Conservation (phyloP, 106 monocot species). For the Xerophyta viscosa region DNA sequence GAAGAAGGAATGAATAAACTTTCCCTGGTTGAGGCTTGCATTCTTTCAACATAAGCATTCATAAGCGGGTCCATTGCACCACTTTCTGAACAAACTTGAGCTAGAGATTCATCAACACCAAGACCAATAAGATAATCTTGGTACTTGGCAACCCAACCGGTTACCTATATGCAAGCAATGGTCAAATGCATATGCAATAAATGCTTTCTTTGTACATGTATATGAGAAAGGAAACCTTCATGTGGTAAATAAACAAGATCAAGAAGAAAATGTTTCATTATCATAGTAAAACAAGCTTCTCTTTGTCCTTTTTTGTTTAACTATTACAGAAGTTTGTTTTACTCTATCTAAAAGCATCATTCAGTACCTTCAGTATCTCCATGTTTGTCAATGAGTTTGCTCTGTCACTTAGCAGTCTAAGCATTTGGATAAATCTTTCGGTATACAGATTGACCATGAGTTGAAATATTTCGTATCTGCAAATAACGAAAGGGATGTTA, state of each 20-base stretch:
- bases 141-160: conserved; percentile 97
- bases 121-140: conserved; percentile 89
- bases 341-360: too few relatives aligned
- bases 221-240: too few relatives aligned
- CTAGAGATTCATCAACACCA: conserved; percentile 96
- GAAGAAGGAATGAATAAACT: neutral
- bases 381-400: conserved; percentile 80
- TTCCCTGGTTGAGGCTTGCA: conserved; percentile 93
- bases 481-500: conserved; percentile 7
- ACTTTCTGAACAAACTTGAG: conserved; percentile 99
- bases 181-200: neutral
- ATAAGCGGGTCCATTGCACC: conserved; percentile 99
- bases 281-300: too few relatives aligned
- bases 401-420: conserved; percentile 88
- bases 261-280: too few relatives aligned
- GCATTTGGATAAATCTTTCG: conserved; percentile 99
- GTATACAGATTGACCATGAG: conserved; percentile 98
- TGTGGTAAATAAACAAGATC: too few relatives aligned
- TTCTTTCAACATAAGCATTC: conserved; percentile 97
- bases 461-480: conserved; percentile 99
- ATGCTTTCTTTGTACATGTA: neutral
- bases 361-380: conserved; percentile 85
- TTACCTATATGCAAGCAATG: conserved; percentile 48
- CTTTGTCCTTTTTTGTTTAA: too few relatives aligned
- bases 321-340: too few relatives aligned